phyloP scores from a whole-genome alignment of 1,284 basidiomycete species.

The Puccinia coronata region DNA sequence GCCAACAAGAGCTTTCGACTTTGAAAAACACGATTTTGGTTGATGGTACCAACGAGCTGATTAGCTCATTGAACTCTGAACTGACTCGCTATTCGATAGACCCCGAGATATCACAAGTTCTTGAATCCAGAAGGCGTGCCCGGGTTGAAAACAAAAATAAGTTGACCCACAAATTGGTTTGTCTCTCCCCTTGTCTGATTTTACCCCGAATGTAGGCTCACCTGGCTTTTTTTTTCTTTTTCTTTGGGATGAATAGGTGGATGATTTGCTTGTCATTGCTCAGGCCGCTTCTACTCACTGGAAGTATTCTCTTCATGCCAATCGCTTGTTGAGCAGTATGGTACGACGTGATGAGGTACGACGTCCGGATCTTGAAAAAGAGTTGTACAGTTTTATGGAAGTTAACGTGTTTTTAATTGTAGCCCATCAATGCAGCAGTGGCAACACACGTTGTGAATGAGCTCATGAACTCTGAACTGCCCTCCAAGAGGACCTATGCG shows the following conservation, averaged over 20 bases:
- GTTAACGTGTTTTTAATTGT: not conserved
- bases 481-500: slow-evolving; percentile 67
- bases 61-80: slow-evolving; percentile 16
- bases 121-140: slow-evolving; percentile 8
- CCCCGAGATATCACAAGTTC: slow-evolving; percentile 7
- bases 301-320: slow-evolving; percentile 50
- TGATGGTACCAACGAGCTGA: slow-evolving; percentile 6
- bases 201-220: not conserved
- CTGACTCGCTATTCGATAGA: slow-evolving; percentile 30
- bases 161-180: slow-evolving; percentile 36
- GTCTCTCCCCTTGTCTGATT: not conserved
- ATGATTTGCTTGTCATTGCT: slow-evolving; percentile 40
- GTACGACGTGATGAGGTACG: slow-evolving; percentile 49
- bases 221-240: not conserved
- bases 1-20: slow-evolving; percentile 30
- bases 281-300: slow-evolving; percentile 45
- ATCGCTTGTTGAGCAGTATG: slow-evolving; percentile 47
- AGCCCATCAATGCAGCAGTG: slow-evolving; percentile 51
- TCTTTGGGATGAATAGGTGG: slow-evolving; percentile 35
- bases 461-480: slow-evolving; percentile 69
- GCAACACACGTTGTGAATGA: slow-evolving; percentile 55
- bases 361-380: not conserved
- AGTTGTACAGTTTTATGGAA: not conserved
- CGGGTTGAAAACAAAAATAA: not conserved
- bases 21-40: slow-evolving; percentile 16